Conservation (phyloP, 176 grass and related monocot species). For the Otatea glauca region DNA sequence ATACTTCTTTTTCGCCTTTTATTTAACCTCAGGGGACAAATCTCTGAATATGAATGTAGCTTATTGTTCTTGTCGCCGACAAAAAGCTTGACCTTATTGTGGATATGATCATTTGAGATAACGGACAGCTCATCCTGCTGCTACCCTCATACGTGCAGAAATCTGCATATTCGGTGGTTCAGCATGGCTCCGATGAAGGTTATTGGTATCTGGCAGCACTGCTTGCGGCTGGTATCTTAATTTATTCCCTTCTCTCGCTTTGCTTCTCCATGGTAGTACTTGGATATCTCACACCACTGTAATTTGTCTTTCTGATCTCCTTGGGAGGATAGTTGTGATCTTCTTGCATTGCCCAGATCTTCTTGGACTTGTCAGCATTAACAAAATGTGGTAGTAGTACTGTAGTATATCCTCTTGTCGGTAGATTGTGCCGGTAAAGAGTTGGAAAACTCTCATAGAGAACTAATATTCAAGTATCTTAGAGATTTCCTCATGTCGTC, state of each 20-base stretch:
- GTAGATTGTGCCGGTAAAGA: conserved; percentile 50
- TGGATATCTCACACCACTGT: conserved; percentile 49
- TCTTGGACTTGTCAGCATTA: conserved; percentile 37
- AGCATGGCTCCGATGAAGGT: conserved; percentile 45
- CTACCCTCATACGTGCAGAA: conserved; percentile 42
- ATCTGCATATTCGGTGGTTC: conserved; percentile 49
- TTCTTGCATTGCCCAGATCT: conserved; percentile 43
- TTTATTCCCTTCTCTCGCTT: conserved; percentile 30
- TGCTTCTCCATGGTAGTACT: conserved; percentile 37
- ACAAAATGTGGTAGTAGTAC: conserved; percentile 10
- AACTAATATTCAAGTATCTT: conserved; percentile 48
- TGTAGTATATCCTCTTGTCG: conserved; percentile 47
- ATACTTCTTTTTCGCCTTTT: neutral
- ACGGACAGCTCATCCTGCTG: conserved; percentile 52
- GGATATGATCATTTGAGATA: conserved; percentile 51
- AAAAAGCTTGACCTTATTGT: conserved; percentile 48
- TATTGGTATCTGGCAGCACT: conserved; percentile 45
- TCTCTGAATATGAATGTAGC: conserved; percentile 48
- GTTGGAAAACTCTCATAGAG: conserved; percentile 37
- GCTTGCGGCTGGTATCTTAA: conserved; percentile 40
- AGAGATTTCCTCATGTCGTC: conserved; percentile 49
- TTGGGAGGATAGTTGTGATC: conserved; percentile 39
- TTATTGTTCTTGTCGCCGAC: conserved; percentile 58
- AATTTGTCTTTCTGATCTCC: conserved; percentile 45
- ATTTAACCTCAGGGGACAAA: conserved; percentile 52